phyloP scores from a whole-genome alignment of 371 early-diverging fungal genomes.

The Apophysomyces variabilis region DNA sequence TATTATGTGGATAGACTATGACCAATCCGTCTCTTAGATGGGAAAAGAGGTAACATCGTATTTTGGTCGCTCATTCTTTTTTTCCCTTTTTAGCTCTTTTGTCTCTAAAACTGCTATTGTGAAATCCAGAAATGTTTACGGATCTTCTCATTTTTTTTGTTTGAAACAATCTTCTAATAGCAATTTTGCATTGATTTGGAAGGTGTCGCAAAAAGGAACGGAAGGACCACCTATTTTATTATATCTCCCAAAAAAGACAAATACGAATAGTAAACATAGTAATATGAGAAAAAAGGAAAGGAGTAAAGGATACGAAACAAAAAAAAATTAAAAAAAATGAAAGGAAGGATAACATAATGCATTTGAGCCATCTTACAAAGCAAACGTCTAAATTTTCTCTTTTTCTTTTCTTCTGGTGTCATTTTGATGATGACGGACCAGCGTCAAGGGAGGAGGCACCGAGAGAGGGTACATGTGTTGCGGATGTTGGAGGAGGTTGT shows the following conservation, averaged over 20 bases:
- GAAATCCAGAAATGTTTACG: too few species aligned
- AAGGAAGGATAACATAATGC: neutral
- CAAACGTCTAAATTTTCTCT: neutral
- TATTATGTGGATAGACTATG: too few species aligned
- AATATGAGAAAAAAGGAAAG: neutral
- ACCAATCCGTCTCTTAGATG: too few species aligned
- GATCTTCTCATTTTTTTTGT: too few species aligned
- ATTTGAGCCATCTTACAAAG: conserved; percentile 6
- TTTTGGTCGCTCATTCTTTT: too few species aligned
- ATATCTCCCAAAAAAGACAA: neutral
- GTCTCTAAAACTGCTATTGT: too few species aligned
- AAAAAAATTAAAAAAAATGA: conserved; percentile 7
- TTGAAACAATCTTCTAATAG: neutral
- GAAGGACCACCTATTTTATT: neutral
- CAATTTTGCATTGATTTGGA: conserved; percentile 1
- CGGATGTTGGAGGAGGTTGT: conserved; percentile 1
- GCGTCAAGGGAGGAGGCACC: conserved; percentile 10
- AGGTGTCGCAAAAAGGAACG: neutral
- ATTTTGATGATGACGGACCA: conserved; percentile 7
- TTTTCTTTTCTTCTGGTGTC: conserved; percentile 5
- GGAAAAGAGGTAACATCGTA: too few species aligned
- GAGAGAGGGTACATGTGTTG: conserved; percentile 2
- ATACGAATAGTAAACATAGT: neutral
- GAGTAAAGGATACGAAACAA: conserved; percentile 7
- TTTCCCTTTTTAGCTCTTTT: too few species aligned